These are phyloP conservation scores for Pythium aquatile DNA, from an alignment of 352 stramenopile genomes.

Conservation along the genomic window DNA sequence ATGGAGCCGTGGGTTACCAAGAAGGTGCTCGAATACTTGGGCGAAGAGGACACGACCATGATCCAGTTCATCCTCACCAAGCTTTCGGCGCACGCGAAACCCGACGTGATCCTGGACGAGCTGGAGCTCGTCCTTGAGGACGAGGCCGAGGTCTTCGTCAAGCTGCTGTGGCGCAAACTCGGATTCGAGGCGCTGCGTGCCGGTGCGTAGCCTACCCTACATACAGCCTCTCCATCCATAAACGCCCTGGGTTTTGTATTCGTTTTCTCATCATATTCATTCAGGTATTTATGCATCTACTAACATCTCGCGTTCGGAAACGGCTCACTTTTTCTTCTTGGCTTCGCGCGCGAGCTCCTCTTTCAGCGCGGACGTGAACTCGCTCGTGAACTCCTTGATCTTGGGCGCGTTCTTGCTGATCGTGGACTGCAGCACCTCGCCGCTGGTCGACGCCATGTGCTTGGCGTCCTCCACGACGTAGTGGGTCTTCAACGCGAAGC, in stretches of 20 bases:
- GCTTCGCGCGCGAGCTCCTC: conserved; percentile 73
- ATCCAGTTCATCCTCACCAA: conserved; percentile 47
- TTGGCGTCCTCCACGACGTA: conserved; percentile 82
- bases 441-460: conserved; percentile 53
- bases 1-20: conserved; percentile 47
- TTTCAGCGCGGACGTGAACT: conserved; percentile 63
- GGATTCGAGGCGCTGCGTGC: conserved; percentile 44
- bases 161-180: conserved; percentile 54
- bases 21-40: conserved; percentile 55
- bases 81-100: conserved; percentile 26
- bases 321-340: conserved; percentile 68
- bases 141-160: conserved; percentile 52
- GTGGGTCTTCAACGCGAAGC: conserved; percentile 84
- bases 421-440: conserved; percentile 43
- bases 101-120: conserved; percentile 37
- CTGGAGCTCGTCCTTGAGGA: conserved; percentile 43
- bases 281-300: background rate
- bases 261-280: background rate
- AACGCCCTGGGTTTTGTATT: background rate
- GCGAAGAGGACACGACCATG: conserved; percentile 47
- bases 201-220: background rate
- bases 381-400: conserved; percentile 47
- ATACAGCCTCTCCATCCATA: background rate
- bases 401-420: conserved; percentile 67
- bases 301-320: too few relatives aligned